phyloP scores from a whole-genome alignment of 768 basidiomycete genomes.

The Melanogaster broomeanus region DNA sequence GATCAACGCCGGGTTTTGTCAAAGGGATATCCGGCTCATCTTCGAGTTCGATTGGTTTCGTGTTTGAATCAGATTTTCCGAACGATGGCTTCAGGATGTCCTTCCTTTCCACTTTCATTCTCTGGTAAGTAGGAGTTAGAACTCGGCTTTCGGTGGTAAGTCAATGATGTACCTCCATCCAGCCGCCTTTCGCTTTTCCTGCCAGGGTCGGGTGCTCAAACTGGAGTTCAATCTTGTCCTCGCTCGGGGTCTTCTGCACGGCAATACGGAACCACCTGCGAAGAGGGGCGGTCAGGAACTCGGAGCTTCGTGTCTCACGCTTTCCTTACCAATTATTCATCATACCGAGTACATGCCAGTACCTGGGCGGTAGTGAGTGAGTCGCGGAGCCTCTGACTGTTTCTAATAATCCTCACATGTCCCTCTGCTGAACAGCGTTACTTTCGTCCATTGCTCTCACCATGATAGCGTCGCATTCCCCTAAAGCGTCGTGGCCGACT shows the following conservation, averaged over 20 bases:
- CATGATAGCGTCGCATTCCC: conserved; percentile 38
- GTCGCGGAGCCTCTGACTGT: background rate
- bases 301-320: background rate
- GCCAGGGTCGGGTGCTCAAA: conserved; percentile 65
- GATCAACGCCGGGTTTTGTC: conserved; percentile 45
- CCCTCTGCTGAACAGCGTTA: conserved; percentile 48
- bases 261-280: conserved; percentile 59
- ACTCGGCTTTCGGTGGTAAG: background rate
- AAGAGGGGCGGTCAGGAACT: background rate
- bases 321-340: conserved; percentile 49
- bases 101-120: conserved; percentile 46
- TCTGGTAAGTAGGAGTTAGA: conserved; percentile 18
- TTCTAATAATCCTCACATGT: conserved; percentile 42
- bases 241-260: conserved; percentile 37
- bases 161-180: conserved; percentile 51
- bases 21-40: conserved; percentile 35
- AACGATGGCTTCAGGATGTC: conserved; percentile 48
- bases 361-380: conserved; percentile 20
- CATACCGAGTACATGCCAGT: conserved; percentile 61
- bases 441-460: conserved; percentile 60
- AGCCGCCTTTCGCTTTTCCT: conserved; percentile 49
- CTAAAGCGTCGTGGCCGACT: conserved; percentile 36
- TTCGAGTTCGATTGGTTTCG: background rate
- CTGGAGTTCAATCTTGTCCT: conserved; percentile 28
- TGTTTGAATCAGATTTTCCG: conserved; percentile 1